These are phyloP conservation scores for Sporobolus alterniflorus DNA, from an alignment of 202 grass and related monocot genomes.

Conservation along the genomic window DNA sequence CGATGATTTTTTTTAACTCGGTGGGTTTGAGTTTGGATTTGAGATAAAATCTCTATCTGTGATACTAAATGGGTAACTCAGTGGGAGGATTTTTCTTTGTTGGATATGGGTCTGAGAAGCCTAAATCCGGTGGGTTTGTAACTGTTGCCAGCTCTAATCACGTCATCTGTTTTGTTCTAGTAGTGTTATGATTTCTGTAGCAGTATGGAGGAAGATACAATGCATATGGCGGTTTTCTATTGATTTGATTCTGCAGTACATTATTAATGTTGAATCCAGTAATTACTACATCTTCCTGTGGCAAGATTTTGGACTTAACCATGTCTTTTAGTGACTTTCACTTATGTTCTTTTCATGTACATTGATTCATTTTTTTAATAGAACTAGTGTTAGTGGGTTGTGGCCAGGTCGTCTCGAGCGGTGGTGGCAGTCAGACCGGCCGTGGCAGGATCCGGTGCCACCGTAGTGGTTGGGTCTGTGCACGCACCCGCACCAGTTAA, in stretches of 20 bases:
- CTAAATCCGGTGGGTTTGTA: too few species aligned
- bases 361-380: not conserved
- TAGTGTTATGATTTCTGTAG: not conserved
- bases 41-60: too few species aligned
- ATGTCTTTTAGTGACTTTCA: conserved; percentile 37
- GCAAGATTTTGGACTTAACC: conserved; percentile 24
- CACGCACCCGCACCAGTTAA: too few species aligned
- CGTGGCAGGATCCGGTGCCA: not conserved
- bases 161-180: conserved; percentile 10
- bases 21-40: too few species aligned
- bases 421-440: too few species aligned
- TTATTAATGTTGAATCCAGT: conserved; percentile 28
- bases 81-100: too few species aligned
- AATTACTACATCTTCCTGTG: conserved; percentile 17
- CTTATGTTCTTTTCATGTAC: conserved; percentile 11
- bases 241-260: conserved; percentile 47
- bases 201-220: conserved; percentile 19
- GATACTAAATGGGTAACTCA: too few species aligned
- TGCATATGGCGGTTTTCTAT: conserved; percentile 40
- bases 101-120: too few species aligned
- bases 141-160: too few species aligned
- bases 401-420: too few species aligned
- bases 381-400: not conserved
- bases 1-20: too few species aligned
- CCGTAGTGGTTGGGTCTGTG: too few species aligned